These are phyloP conservation scores for Boletus rubroflammeus DNA, from an alignment of 768 basidiomycete species.

Conservation along the genomic window DNA sequence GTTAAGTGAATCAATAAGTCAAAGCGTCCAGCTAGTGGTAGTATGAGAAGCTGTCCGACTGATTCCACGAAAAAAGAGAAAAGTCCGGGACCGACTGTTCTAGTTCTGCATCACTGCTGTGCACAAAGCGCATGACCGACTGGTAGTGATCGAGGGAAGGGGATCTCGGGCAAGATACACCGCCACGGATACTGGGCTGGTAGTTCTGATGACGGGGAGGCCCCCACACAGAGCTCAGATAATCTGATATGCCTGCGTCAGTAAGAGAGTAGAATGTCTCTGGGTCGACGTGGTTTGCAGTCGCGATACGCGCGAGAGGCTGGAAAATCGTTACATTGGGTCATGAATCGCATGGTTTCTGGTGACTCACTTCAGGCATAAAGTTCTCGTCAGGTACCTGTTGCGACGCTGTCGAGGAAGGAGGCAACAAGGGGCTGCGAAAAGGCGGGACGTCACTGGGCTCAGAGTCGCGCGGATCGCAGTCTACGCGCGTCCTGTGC, in stretches of 20 bases:
- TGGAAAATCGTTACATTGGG: slow-evolving; percentile 3
- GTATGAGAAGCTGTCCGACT: slow-evolving; percentile 20
- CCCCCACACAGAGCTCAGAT: not conserved
- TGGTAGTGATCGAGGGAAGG: slow-evolving; percentile 6
- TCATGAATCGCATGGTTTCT: not conserved
- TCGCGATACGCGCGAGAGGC: not conserved
- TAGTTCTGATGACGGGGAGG: slow-evolving; percentile 6
- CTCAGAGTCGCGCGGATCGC: not conserved
- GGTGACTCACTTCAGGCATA: slow-evolving; percentile 13
- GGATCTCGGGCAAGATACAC: not conserved
- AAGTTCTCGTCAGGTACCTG: not conserved
- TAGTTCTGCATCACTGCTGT: not conserved
- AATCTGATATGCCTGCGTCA: not conserved
- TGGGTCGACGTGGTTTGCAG: slow-evolving; percentile 1
- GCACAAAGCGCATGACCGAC: slow-evolving; percentile 14
- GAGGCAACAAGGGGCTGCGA: slow-evolving; percentile 31
- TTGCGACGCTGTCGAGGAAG: slow-evolving; percentile 2
- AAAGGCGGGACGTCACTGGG: slow-evolving; percentile 19
- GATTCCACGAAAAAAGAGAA: slow-evolving; percentile 23
- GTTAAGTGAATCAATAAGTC: slow-evolving; percentile 30
- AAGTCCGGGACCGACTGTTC: slow-evolving; percentile 14
- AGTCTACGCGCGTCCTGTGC: not conserved
- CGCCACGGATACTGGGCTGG: not conserved
- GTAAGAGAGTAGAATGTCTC: not conserved
- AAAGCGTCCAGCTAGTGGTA: slow-evolving; percentile 17